These are phyloP conservation scores for Corylus americana DNA, from an alignment of 306 rosid genomes.

Conservation along the genomic window DNA sequence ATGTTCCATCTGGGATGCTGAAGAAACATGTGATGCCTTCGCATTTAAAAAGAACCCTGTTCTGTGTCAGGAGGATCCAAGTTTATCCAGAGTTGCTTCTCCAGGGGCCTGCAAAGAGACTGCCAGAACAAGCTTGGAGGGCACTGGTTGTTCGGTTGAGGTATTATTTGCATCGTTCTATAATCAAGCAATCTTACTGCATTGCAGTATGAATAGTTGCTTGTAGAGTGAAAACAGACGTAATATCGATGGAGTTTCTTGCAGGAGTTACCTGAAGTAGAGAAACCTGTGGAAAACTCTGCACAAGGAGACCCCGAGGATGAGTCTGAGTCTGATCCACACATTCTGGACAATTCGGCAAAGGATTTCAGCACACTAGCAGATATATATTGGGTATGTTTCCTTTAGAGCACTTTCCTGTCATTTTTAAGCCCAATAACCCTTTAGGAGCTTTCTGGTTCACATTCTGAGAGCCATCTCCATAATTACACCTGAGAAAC, in stretches of 20 bases:
- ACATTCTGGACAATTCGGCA: slow-evolving; percentile 42
- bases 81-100: slow-evolving; percentile 46
- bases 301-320: slow-evolving; percentile 49
- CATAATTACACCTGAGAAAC: neutral
- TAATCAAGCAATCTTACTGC: neutral
- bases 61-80: slow-evolving; percentile 34
- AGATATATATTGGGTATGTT: slow-evolving; percentile 82
- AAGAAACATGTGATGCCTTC: slow-evolving; percentile 94
- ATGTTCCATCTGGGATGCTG: slow-evolving; percentile 97
- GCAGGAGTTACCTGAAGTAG: slow-evolving; percentile 57
- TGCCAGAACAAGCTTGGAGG: slow-evolving; percentile 40
- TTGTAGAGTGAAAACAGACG: slow-evolving; percentile 29
- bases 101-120: slow-evolving; percentile 39
- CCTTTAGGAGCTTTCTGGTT: slow-evolving; percentile 13
- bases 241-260: slow-evolving; percentile 20
- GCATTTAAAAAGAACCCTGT: slow-evolving; percentile 57
- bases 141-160: slow-evolving; percentile 49
- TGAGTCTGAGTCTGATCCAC: slow-evolving; percentile 52
- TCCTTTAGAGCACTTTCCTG: slow-evolving; percentile 17
- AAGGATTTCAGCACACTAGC: slow-evolving; percentile 62
- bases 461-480: neutral
- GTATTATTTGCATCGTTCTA: slow-evolving; percentile 40
- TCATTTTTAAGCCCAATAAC: slow-evolving; percentile 7
- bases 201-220: slow-evolving; percentile 6
- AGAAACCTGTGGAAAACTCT: slow-evolving; percentile 51